Conservation (phyloP, 1,284 basidiomycete genomes). For the Puccinia hordei region DNA sequence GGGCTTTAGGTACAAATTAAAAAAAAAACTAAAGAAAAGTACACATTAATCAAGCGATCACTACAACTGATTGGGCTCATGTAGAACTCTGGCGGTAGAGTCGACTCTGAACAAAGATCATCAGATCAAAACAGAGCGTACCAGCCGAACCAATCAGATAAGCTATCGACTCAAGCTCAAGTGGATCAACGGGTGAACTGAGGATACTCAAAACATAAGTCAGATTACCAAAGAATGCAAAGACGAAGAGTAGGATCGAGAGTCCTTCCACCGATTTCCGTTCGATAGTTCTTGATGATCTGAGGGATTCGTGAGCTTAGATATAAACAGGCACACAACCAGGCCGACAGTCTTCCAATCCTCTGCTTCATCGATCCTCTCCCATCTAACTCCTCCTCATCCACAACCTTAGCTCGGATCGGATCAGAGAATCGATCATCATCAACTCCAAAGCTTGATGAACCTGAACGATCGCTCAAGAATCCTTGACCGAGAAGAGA, state of each 20-base stretch:
- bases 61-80: constrained; percentile 12
- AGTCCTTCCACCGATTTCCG: constrained; percentile 39
- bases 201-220: constrained; percentile 38
- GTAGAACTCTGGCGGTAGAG: constrained; percentile 23
- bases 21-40: too few species aligned
- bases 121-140: constrained; percentile 40
- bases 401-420: too few species aligned
- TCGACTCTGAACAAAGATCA: constrained; percentile 35
- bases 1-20: too few species aligned
- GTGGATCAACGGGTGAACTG: constrained; percentile 15
- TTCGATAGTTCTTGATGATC: constrained; percentile 39
- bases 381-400: neutral
- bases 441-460: neutral
- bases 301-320: constrained; percentile 37
- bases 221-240: constrained; percentile 43
- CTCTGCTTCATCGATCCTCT: neutral
- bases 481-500: neutral
- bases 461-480: too few species aligned
- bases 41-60: too few species aligned
- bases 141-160: constrained; percentile 40
- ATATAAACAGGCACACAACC: constrained; percentile 38
- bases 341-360: constrained; percentile 33
- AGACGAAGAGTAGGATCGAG: constrained; percentile 35
- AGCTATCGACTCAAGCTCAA: neutral
- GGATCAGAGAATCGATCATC: too few species aligned